phyloP scores from a whole-genome alignment of 768 basidiomycete species.

The Suillus variegatus region DNA sequence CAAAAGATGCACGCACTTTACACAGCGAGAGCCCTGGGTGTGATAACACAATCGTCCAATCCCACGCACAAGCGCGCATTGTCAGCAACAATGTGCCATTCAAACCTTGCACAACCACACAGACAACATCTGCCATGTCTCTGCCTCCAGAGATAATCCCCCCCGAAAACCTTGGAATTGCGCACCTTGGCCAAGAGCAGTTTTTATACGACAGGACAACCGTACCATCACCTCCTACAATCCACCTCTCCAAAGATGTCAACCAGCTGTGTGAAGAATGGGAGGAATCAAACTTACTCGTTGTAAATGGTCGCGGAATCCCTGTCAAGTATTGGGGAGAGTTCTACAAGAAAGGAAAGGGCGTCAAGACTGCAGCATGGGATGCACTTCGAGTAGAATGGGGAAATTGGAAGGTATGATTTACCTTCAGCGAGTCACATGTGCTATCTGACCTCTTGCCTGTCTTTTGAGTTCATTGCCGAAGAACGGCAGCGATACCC shows the following conservation, averaged over 20 bases:
- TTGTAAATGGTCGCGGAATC: constrained; percentile 13
- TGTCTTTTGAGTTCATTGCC: constrained; percentile 14
- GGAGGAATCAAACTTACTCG: constrained; percentile 15
- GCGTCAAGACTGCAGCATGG: constrained; percentile 12
- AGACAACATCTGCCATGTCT: no score
- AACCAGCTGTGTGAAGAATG: constrained; percentile 18
- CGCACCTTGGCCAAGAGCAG: background rate
- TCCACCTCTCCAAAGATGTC: constrained; percentile 16
- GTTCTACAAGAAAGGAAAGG: constrained; percentile 17
- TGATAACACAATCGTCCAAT: no score
- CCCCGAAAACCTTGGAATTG: background rate
- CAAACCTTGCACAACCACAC: no score
- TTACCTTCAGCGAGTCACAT: background rate
- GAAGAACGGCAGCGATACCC: constrained; percentile 11
- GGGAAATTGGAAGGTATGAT: constrained; percentile 17
- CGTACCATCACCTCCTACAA: background rate
- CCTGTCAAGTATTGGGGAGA: constrained; percentile 17
- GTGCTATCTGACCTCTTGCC: background rate
- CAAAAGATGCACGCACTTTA: no score
- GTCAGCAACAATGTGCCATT: no score
- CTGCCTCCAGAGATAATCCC: no score
- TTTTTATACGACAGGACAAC: background rate
- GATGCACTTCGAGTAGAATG: constrained; percentile 12
- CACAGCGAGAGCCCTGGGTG: no score
- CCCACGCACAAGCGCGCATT: no score